Conservation (phyloP, 2,329 filamentous ascomycete species). For the Cytospora schulzeri region DNA sequence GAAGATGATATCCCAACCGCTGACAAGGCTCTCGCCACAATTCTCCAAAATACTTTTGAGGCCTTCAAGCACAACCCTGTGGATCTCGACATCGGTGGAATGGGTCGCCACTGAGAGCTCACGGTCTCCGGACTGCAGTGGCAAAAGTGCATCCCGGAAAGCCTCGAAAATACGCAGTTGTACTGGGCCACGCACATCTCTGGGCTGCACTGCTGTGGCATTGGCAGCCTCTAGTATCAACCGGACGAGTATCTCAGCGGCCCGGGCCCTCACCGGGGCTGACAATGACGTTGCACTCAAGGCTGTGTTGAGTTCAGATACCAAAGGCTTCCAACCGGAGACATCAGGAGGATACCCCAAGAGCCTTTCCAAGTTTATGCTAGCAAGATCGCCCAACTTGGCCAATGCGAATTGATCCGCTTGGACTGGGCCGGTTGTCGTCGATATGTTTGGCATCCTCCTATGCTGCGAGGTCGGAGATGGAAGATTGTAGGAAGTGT, state of each 20-base stretch:
- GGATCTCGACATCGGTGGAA: constrained; percentile 74
- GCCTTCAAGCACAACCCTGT: constrained; percentile 77
- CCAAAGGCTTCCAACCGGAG: constrained; percentile 77
- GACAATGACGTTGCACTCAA: constrained; percentile 51
- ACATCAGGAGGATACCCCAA: constrained; percentile 65
- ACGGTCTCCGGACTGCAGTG: constrained; percentile 57
- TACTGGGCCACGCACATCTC: constrained; percentile 58
- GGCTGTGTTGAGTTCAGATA: constrained; percentile 53
- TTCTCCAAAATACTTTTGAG: constrained; percentile 83
- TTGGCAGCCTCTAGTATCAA: constrained; percentile 60
- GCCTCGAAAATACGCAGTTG: constrained; percentile 73
- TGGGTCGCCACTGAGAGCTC: constrained; percentile 59
- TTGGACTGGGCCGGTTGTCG: constrained; percentile 55
- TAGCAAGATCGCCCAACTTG: constrained; percentile 72
- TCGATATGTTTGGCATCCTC: constrained; percentile 50
- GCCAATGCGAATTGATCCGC: constrained; percentile 69
- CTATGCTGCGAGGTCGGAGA: constrained; percentile 44
- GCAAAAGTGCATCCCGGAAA: constrained; percentile 61
- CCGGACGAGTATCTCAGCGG: constrained; percentile 65
- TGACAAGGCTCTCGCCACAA: constrained; percentile 79
- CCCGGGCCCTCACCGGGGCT: constrained; percentile 57
- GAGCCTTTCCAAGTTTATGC: constrained; percentile 75
- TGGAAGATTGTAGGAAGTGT: constrained; percentile 36
- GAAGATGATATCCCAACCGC: constrained; percentile 85
- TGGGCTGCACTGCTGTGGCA: constrained; percentile 54